phyloP scores from a whole-genome alignment of 371 early-diverging fungal species.

The Amoeboradix gromovi region DNA sequence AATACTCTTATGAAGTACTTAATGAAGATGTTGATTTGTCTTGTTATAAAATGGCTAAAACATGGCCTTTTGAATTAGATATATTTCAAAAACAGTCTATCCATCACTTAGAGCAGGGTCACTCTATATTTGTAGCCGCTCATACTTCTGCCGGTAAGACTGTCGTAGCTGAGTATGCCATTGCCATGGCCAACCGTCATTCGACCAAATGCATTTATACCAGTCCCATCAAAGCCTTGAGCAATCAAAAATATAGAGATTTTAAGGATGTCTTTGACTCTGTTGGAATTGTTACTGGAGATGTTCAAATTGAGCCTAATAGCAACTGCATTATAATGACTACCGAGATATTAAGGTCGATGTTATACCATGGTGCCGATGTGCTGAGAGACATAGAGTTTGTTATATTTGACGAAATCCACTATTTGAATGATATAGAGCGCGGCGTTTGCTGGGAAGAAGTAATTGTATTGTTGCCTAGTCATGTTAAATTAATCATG shows the following conservation, averaged over 20 bases:
- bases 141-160: slow-evolving; percentile 99
- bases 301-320: slow-evolving; percentile 87
- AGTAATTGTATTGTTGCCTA: slow-evolving; percentile 95
- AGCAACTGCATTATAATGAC: slow-evolving; percentile 95
- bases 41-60: slow-evolving; percentile 8
- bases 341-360: slow-evolving; percentile 91
- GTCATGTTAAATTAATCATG: slow-evolving; percentile 68
- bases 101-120: slow-evolving; percentile 72
- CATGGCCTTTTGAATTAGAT: slow-evolving; percentile 84
- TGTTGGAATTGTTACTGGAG: slow-evolving; percentile 95
- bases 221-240: slow-evolving; percentile 94
- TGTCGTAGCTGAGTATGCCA: slow-evolving; percentile 96
- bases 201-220: slow-evolving; percentile 96
- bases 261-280: slow-evolving; percentile 51
- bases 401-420: slow-evolving; percentile 98
- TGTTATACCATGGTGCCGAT: slow-evolving; percentile 92
- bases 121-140: slow-evolving; percentile 93
- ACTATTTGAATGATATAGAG: slow-evolving; percentile 86
- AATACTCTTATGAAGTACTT: slow-evolving; percentile 1
- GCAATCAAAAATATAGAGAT: slow-evolving; percentile 96
- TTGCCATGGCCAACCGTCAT: slow-evolving; percentile 64
- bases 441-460: slow-evolving; percentile 99
- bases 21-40: slow-evolving; percentile 3
- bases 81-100: slow-evolving; percentile 95
- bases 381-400: slow-evolving; percentile 89